Conservation (phyloP, 2,329 filamentous ascomycete genomes). For the Beauveria medogensis region DNA sequence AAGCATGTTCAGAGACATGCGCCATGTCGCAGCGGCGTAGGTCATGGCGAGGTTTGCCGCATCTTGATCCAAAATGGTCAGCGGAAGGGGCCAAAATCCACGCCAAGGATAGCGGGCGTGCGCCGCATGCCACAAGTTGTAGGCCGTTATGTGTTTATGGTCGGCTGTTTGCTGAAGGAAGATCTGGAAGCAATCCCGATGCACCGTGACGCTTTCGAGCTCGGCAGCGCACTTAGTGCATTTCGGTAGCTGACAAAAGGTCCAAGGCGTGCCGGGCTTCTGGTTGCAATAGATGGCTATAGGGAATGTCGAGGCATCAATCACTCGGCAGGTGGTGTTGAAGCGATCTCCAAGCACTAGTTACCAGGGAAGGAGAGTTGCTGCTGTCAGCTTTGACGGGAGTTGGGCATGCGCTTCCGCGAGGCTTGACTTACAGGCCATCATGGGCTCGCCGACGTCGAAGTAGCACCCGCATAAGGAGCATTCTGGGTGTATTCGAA, state of each 20-base stretch:
- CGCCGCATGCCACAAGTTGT: slow-evolving; percentile 4
- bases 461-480: slow-evolving; percentile 4
- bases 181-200: slow-evolving; percentile 2
- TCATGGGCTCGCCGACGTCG: slow-evolving; percentile 2
- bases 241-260: slow-evolving; percentile 1
- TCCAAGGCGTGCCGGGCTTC: neutral
- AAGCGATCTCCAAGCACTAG: neutral
- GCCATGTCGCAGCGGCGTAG: neutral
- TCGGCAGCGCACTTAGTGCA: neutral
- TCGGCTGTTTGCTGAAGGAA: neutral
- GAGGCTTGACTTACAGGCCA: neutral
- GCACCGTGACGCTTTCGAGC: slow-evolving; percentile 2
- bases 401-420: no score
- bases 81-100: slow-evolving; percentile 3
- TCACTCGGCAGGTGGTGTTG: neutral
- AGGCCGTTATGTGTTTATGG: neutral
- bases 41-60: neutral
- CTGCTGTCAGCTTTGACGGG: neutral
- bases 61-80: neutral
- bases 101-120: slow-evolving; percentile 8
- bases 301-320: slow-evolving; percentile 7
- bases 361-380: no score
- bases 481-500: slow-evolving; percentile 8
- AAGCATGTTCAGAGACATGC: neutral
- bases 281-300: slow-evolving; percentile 8